phyloP scores from a whole-genome alignment of 495 filamentous ascomycete genomes.

The Xylaria cubensis region DNA sequence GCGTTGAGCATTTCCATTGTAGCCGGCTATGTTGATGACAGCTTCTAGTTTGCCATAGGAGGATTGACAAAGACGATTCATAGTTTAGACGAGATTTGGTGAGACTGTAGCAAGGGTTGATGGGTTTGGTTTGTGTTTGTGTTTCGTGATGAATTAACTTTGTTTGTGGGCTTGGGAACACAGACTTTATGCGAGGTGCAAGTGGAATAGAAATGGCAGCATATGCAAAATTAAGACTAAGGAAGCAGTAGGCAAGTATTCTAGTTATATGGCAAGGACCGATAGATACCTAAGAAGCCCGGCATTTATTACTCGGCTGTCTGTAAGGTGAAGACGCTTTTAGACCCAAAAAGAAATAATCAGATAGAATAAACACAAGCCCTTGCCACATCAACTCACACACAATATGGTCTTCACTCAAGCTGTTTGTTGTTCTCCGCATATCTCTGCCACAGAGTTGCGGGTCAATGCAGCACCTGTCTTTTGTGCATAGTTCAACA shows the following conservation, averaged over 20 bases:
- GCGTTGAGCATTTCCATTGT: conserved; percentile 13
- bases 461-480: background rate
- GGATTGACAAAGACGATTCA: conserved; percentile 35
- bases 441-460: too few species aligned
- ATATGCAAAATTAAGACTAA: background rate
- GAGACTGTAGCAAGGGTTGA: background rate
- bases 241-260: background rate
- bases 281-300: too few species aligned
- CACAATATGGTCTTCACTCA: background rate
- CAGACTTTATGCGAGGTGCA: background rate
- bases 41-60: conserved; percentile 34
- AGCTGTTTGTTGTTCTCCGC: too few species aligned
- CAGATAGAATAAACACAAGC: too few species aligned
- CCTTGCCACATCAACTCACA: too few species aligned
- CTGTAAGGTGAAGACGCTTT: too few species aligned
- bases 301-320: too few species aligned
- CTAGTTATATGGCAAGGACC: background rate
- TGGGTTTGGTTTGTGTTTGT: background rate
- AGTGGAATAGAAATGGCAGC: background rate
- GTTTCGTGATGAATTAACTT: background rate
- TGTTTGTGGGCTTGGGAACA: background rate
- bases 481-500: background rate
- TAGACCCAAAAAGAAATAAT: too few species aligned
- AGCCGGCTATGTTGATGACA: conserved; percentile 29
- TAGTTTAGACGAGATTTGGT: background rate